Evolutionary conservation across 2,329 filamentous ascomycete genomes (phyloP), one percentile per base, ranked within the genome.

Genomic region (Berkeleyomyces rouxiae): DNA sequence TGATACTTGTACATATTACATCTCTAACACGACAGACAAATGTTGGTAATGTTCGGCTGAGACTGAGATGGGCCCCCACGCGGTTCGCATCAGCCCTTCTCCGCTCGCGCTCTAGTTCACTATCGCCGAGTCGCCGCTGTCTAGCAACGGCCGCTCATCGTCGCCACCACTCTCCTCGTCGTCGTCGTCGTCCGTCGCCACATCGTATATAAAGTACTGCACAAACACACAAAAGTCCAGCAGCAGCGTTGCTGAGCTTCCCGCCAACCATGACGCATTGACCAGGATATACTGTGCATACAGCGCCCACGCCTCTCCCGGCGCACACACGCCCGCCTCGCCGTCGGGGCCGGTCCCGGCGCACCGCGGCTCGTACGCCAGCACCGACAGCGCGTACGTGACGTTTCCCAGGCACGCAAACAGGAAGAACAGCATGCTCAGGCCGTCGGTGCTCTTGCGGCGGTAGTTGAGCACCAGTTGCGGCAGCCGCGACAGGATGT

Each of bases 371-470:
- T 91, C 88, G 70, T 90, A 97, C 0, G 90, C 91, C 66, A 97
- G 80, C 68, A 99, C 97, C 44, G 86, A 91, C 44, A 96, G 76
- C 16, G 96, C 91, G 70, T 95, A 97, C 0, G 91, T 96, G 67
- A 96, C 73, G 72, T 99, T 99, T 1, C 93, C 93, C 4, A 97
- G 82, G 71, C 92, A 97, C 3, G 93, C 93, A 71, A 99, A 97
- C 31, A 97, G 78, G 76, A 97, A 97, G 75, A 97, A 99, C 9
- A 97, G 80, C 75, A 96, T 84, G 67, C 88, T 92, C 23, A 99
- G 86, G 3, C 93, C 93, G 63, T 97, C 91, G 0, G 91, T 96
- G 51, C 86, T 91, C 75, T 95, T 95, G 66, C 93, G 86, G 23
- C 88, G 83, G 76, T 89, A 95, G 73, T 97, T 99, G 61, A 97